Conservation (phyloP, 2,329 filamentous ascomycete genomes). For the Ustulina deusta region DNA sequence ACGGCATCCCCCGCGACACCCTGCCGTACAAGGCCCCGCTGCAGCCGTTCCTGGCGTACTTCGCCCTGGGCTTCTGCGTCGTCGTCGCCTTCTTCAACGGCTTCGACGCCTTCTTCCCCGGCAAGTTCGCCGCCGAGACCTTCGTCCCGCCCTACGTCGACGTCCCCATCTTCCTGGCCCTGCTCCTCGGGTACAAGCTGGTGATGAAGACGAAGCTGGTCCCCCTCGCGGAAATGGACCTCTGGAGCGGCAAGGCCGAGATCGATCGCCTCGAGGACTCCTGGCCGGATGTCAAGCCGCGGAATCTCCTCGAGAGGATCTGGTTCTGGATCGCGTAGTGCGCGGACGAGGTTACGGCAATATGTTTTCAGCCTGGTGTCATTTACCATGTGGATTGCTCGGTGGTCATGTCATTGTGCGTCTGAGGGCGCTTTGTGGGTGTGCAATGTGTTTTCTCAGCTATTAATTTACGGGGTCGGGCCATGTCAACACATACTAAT, state of each 20-base stretch:
- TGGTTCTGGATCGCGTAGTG: constrained; percentile 57
- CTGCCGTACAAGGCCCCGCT: constrained; percentile 73
- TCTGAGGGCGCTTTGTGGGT: no score
- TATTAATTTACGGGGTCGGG: no score
- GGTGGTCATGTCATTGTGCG: no score
- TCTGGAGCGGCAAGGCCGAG: constrained; percentile 57
- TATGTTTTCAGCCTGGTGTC: no score
- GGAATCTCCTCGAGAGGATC: constrained; percentile 55
- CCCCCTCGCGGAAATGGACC: constrained; percentile 54
- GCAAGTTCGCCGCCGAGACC: constrained; percentile 56
- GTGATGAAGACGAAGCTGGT: constrained; percentile 68
- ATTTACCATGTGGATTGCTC: no score
- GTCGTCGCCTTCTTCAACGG: constrained; percentile 78
- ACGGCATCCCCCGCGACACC: constrained; percentile 72
- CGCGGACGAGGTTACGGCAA: neutral
- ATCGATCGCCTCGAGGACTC: constrained; percentile 54
- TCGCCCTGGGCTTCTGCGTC: constrained; percentile 70
- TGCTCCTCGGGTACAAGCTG: constrained; percentile 77
- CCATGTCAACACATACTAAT: no score
- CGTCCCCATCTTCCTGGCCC: constrained; percentile 72
- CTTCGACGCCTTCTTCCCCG: constrained; percentile 77
- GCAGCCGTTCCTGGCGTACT: constrained; percentile 77
- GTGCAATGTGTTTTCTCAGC: no score
- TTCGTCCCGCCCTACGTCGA: constrained; percentile 79
- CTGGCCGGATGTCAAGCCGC: constrained; percentile 53